These are phyloP conservation scores for Trichophyton verrucosum DNA, from an alignment of 2,329 filamentous ascomycete species.

Conservation along the genomic window DNA sequence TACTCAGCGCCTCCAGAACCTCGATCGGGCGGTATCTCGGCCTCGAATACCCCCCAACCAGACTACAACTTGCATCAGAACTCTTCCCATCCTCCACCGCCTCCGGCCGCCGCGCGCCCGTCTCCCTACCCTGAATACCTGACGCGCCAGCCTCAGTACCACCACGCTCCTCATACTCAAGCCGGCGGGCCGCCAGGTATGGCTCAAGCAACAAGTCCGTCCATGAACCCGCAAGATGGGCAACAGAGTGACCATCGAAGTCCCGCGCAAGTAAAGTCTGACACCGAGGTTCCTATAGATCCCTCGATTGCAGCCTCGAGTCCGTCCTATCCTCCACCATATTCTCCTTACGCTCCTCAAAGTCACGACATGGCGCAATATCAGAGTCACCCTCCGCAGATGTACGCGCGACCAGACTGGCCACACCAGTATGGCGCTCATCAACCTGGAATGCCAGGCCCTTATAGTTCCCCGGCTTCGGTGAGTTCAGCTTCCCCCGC, in stretches of 20 bases:
- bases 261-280: slow-evolving; percentile 67
- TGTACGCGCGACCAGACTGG: slow-evolving; percentile 38
- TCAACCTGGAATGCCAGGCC: slow-evolving; percentile 32
- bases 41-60: slow-evolving; percentile 72
- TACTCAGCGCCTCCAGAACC: slow-evolving; percentile 75
- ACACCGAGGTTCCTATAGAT: slow-evolving; percentile 98
- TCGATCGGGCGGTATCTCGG: slow-evolving; percentile 58
- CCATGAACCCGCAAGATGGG: slow-evolving; percentile 63
- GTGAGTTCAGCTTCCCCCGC: slow-evolving; percentile 49
- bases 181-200: slow-evolving; percentile 73
- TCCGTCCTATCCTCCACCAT: slow-evolving; percentile 76
- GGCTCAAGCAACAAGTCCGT: slow-evolving; percentile 99
- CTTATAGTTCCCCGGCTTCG: slow-evolving; percentile 42
- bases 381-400: slow-evolving; percentile 38
- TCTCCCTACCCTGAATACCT: slow-evolving; percentile 66
- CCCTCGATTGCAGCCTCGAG: slow-evolving; percentile 88
- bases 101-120: slow-evolving; percentile 11
- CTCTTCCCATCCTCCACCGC: slow-evolving; percentile 49
- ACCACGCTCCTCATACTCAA: slow-evolving; percentile 57
- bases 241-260: slow-evolving; percentile 60
- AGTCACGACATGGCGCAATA: slow-evolving; percentile 76
- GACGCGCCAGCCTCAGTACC: slow-evolving; percentile 61
- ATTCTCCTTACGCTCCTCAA: slow-evolving; percentile 71
- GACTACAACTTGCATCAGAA: slow-evolving; percentile 73
- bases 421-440: slow-evolving; percentile 35